Percentiles rank a stretch among this genome's conserved stretches.
Evolutionary conservation across 495 filamentous ascomycete genomes (phyloP).

Genomic region (Trichoderma virens): DNA sequence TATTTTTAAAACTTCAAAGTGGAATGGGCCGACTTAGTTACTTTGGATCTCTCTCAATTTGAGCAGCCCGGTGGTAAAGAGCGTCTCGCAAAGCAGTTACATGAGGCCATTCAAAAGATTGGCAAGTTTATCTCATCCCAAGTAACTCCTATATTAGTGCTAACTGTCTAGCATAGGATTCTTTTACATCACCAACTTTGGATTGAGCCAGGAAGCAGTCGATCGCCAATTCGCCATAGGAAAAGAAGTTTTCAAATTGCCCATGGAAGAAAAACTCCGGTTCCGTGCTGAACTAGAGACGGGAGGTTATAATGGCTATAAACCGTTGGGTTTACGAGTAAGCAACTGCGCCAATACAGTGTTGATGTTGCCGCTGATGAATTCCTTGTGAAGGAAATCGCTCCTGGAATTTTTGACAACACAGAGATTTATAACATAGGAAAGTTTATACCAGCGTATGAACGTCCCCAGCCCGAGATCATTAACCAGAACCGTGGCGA

Average conservation of each 20-base stretch:
- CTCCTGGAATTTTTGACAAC: slow-evolving; percentile 36
- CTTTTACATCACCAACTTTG: slow-evolving; percentile 55
- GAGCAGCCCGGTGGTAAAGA: slow-evolving; percentile 47
- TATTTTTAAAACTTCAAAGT: slow-evolving; percentile 22
- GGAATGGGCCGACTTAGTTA: slow-evolving; percentile 51
- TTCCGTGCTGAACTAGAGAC: slow-evolving; percentile 24
- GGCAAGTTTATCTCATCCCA: slow-evolving; percentile 24
- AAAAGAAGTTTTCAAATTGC: slow-evolving; percentile 47
- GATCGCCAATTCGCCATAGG: slow-evolving; percentile 53
- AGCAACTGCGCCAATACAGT: slow-evolving; percentile 18
- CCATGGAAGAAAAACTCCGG: slow-evolving; percentile 39
- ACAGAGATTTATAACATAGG: slow-evolving; percentile 46
- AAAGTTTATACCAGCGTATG: slow-evolving; percentile 37
- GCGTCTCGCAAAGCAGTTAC: slow-evolving; percentile 45
- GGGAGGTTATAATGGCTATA: slow-evolving; percentile 27
- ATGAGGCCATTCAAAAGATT: slow-evolving; percentile 49
- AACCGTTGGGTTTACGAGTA: slow-evolving; percentile 18
- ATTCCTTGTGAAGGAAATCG: slow-evolving; percentile 25
- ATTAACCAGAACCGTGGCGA: slow-evolving; percentile 25
- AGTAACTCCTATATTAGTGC: not conserved
- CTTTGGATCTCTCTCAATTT: slow-evolving; percentile 48
- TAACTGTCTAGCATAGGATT: slow-evolving; percentile 22
- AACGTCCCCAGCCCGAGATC: slow-evolving; percentile 23
- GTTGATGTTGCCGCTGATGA: not conserved
- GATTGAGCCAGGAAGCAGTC: slow-evolving; percentile 49